Evolutionary conservation across 768 basidiomycete genomes (phyloP), one percentile per base, ranked within the genome.

Genomic region (Amanita exitialis): DNA sequence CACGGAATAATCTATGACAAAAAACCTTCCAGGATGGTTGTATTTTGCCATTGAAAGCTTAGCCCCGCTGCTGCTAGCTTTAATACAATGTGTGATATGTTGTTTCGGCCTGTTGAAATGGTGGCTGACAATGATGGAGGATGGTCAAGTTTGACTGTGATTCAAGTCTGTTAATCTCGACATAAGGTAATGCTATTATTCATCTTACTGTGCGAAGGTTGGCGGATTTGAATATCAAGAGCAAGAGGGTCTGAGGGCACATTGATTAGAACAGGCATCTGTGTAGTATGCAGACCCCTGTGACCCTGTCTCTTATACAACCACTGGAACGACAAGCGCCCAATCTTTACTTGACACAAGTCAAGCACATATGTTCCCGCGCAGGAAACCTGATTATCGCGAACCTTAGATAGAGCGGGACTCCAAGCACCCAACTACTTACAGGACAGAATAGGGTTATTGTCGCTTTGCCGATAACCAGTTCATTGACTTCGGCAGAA

Each of bases 391-490:
- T 91, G 45, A 39, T 9, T 10, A 23, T 32, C 4, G 42, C 53
- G 28, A 53, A 36, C 20, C n/a, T 13, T 2, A 49, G 10, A 23
- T 25, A 15, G 23, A 30, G 30, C 10, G 30, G 2, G 30, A 6
- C 32, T 32, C 32, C n/a, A n/a, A n/a, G n/a, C 16, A 35, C 12
- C 12, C 23, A 43, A 38, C 30, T 39, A 36, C 86, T 57, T 63
- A 94, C 93, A 6, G 86, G 76, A 60, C 85, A 93, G 58, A 78
- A 83, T 36, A 91, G 62, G 0, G 68, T 76, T 34, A 87, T 57
- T 1, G 60, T 56, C 18, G 80, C 85, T 43, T 68, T 67, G 5
- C 92, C 93, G 0, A 83, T 71, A 1, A 67, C 59, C 21, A 95
- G 66, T 2, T 60, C 62, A 16, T 70, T 58, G 0, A 66, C 58